A percentile compares a stretch with the other conserved stretches of the same genome.
Evolutionary conservation across 768 basidiomycete genomes (phyloP).

Genomic region (Cystoderma amianthinum): DNA sequence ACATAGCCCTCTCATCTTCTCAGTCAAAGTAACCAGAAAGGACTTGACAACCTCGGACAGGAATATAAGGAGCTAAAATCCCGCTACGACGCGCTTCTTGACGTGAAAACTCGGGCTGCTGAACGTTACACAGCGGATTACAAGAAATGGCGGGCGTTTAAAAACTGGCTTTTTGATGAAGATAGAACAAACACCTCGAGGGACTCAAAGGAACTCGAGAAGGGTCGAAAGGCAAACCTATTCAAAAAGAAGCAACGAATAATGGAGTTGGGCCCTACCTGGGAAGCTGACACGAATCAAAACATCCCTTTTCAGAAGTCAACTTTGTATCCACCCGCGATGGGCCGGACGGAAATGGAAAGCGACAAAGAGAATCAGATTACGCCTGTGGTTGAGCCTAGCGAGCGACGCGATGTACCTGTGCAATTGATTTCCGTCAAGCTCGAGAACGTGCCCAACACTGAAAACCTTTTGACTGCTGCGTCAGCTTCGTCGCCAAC

Average conservation of each 20-base stretch:
- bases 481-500: no score
- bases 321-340: slow-evolving; percentile 9
- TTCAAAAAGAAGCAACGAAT: slow-evolving; percentile 16
- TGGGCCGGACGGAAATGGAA: slow-evolving; percentile 12
- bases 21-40: neutral
- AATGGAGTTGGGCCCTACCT: slow-evolving; percentile 13
- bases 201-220: slow-evolving; percentile 19
- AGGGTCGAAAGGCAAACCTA: slow-evolving; percentile 12
- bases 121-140: slow-evolving; percentile 44
- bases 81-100: slow-evolving; percentile 29
- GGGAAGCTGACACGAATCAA: slow-evolving; percentile 5
- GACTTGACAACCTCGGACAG: slow-evolving; percentile 6
- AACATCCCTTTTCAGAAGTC: neutral
- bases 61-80: slow-evolving; percentile 27
- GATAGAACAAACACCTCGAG: slow-evolving; percentile 17
- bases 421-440: no score
- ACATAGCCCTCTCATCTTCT: neutral
- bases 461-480: no score
- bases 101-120: slow-evolving; percentile 31
- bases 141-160: slow-evolving; percentile 42
- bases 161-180: slow-evolving; percentile 33
- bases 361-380: slow-evolving; percentile 17
- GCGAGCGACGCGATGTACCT: no score
- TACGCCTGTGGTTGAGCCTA: no score
- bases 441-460: no score